A percentile compares a stretch with the other conserved stretches of the same genome.
Evolutionary conservation across 176 grass and related monocot genomes (phyloP).

Genomic region (Coix lacrymajobi): DNA sequence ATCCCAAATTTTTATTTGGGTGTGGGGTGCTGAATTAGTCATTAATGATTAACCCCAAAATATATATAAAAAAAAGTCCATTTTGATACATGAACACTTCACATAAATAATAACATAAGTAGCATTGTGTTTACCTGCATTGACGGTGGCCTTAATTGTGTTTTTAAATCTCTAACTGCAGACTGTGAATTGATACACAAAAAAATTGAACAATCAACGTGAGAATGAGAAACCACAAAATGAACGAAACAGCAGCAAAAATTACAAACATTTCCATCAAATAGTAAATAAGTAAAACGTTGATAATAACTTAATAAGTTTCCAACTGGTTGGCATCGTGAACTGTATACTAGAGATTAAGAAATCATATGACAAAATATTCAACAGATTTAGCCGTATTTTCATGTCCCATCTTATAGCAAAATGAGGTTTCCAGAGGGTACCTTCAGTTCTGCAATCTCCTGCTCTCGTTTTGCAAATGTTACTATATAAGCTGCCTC

Average conservation of each 20-base stretch:
- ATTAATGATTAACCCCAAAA: not conserved
- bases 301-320: not conserved
- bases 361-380: not conserved
- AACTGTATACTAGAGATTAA: not conserved
- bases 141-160: conserved; percentile 92
- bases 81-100: conserved; percentile 12
- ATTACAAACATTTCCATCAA: not conserved
- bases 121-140: conserved; percentile 66
- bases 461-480: conserved; percentile 95
- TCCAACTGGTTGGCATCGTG: not conserved
- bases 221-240: not conserved
- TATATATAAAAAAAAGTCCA: conserved; percentile 4
- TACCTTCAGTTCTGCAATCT: conserved; percentile 96
- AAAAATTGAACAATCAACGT: not conserved
- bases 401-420: not conserved
- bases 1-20: not conserved
- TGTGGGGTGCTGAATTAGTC: not conserved
- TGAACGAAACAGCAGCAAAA: not conserved
- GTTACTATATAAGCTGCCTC: conserved; percentile 97
- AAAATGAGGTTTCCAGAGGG: not conserved
- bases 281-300: not conserved
- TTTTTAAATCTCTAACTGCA: conserved; percentile 93
- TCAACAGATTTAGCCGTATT: not conserved
- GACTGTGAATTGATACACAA: conserved; percentile 50
- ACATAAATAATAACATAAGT: not conserved